Base-by-base conservation (phyloP, 768 basidiomycete species). In the Russula compacta region DNA sequence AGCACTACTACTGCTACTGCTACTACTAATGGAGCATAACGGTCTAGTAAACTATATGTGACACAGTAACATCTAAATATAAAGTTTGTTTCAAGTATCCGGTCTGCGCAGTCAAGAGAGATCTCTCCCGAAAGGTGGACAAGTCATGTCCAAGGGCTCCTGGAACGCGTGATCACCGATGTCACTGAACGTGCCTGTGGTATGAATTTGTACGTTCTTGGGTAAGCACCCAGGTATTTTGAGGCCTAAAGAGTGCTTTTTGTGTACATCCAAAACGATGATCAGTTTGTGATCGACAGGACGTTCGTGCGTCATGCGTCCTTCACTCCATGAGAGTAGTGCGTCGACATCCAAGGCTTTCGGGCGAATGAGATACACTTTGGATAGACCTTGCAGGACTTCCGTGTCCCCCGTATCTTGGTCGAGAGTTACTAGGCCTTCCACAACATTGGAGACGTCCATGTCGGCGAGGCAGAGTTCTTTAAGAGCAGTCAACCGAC, bases 111-210 rank as follows among this genome's bases (percentile, higher is more conserved):
- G 36, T 62, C 38, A 62, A 50, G 36, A 40, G 38, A 53, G 38
- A 21, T 66, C 64, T 53, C 54, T 66, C 44, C 64, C 64, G 50
- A 66, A 66, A 19, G 64, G 62, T 32, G 47, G 53, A 14, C 54
- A 64, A 36, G 52, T 64, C 64, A 66, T 64, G 50, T 64, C 58
- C 21, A 48, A 29, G n/a, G 64, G 64, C 32, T 66, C 63, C 39
- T 64, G 58, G 46, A 64, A 66, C 15, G 42, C 32, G 21, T 36
- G 38, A 53, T 53, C 57, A 33, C 14, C 4, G 6, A 42, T 6
- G 44, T 48, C 47, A 21, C 32, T 32, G 12, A 17, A 29, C 11
- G 46, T 42, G n/a, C 47, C 56, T 12, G 56, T 33, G 3, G 17
- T 5, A 49, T 53, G 24, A 21, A 63, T 58, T 54, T 63, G 56